Percentiles rank a stretch among this genome's conserved stretches.
Conservation (phyloP, 345 rosid genomes). For the Angophora floribunda region DNA sequence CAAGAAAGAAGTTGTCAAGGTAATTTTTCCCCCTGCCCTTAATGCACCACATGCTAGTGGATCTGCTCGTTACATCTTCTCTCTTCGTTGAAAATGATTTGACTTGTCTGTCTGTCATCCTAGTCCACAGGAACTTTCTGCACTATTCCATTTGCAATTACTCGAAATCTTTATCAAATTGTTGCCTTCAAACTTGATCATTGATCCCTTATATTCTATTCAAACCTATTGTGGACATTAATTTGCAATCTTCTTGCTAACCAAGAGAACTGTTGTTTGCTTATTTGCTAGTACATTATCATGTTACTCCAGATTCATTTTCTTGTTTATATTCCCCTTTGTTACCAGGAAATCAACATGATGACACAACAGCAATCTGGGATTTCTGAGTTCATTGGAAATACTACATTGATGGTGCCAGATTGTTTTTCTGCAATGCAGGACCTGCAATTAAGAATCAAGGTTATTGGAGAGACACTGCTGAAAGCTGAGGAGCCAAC, state of each 20-base stretch:
- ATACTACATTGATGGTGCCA: constrained; percentile 2
- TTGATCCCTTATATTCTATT: not conserved
- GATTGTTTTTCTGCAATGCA: constrained; percentile 32
- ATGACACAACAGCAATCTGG: not conserved
- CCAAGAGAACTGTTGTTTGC: not conserved
- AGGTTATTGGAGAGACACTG: constrained; percentile 51
- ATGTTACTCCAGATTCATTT: not conserved
- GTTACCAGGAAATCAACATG: constrained; percentile 35
- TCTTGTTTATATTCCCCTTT: not conserved
- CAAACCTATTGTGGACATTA: not conserved
- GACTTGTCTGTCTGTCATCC: not conserved
- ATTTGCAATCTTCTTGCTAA: not conserved
- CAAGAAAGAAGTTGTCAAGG: constrained; percentile 36
- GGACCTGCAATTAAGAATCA: constrained; percentile 41
- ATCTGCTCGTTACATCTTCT: not conserved
- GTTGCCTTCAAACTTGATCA: not conserved
- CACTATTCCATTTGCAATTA: not conserved
- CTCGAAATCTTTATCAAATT: not conserved
- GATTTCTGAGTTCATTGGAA: constrained; percentile 12
- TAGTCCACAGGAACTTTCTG: not conserved
- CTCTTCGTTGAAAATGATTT: not conserved
- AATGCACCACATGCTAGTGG: not conserved
- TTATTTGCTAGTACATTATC: not conserved
- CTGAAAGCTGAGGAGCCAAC: constrained; percentile 47
- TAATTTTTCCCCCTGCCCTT: not conserved